These are phyloP conservation scores for Fusarium goolgardi DNA, from an alignment of 2,329 filamentous ascomycete genomes.

Conservation along the genomic window DNA sequence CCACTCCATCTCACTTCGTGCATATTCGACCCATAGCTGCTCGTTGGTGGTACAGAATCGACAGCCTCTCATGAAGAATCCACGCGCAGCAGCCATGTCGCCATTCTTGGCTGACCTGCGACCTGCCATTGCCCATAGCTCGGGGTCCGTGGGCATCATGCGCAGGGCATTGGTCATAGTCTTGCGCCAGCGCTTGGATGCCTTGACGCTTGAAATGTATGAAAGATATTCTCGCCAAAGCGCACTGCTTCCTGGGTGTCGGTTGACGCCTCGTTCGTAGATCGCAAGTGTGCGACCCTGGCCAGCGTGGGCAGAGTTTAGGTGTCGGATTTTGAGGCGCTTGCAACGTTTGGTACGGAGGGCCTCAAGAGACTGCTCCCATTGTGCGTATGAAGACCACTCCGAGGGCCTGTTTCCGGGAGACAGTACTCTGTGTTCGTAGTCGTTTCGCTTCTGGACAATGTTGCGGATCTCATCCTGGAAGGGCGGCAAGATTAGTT, in stretches of 20 bases:
- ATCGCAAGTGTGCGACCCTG: conserved; percentile 89
- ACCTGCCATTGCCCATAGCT: conserved; percentile 88
- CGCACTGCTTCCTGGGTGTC: conserved; percentile 82
- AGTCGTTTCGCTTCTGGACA: conserved; percentile 89
- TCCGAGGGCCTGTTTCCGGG: conserved; percentile 80
- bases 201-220: conserved; percentile 77
- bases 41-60: conserved; percentile 85
- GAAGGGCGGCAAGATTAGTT: conserved; percentile 19
- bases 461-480: conserved; percentile 92
- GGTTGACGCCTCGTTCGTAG: conserved; percentile 85
- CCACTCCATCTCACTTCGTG: conserved; percentile 92
- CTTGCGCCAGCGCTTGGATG: conserved; percentile 73
- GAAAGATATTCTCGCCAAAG: conserved; percentile 93
- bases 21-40: conserved; percentile 88
- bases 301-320: conserved; percentile 74
- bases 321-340: conserved; percentile 78
- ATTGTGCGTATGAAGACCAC: conserved; percentile 84
- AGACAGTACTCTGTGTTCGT: conserved; percentile 90
- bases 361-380: conserved; percentile 76
- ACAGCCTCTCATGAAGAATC: conserved; percentile 88
- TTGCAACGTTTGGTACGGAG: conserved; percentile 86
- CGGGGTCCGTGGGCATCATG: conserved; percentile 84
- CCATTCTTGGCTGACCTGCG: conserved; percentile 80
- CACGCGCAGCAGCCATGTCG: conserved; percentile 87
- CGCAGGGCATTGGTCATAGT: conserved; percentile 77